These are phyloP conservation scores for Yamadazyma kitorensis DNA, from an alignment of 805 yeast genomes.

Conservation along the genomic window DNA sequence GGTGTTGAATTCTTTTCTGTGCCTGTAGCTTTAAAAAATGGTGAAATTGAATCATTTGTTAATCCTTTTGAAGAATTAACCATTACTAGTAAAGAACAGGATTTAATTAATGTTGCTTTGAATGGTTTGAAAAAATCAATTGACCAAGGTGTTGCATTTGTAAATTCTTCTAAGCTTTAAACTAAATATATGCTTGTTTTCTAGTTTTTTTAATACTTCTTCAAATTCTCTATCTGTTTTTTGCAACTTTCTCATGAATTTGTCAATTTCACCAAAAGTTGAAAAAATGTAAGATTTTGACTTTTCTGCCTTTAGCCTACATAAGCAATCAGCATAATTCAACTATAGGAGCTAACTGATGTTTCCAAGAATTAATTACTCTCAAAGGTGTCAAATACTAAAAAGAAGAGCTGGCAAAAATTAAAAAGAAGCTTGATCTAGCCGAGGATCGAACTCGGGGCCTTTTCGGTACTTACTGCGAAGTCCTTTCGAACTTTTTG, in stretches of 20 bases:
- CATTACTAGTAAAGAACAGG: conserved; percentile 28
- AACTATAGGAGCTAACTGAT: no score
- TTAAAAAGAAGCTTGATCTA: conserved; percentile 28
- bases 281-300: no score
- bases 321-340: no score
- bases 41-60: conserved; percentile 34
- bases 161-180: conserved; percentile 15
- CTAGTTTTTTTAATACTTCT: no score
- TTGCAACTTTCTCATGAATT: no score
- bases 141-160: conserved; percentile 40
- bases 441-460: conserved; percentile 47
- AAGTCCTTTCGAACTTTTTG: conserved; percentile 14
- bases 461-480: conserved; percentile 39
- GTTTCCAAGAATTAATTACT: no score
- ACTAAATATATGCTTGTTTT: no score
- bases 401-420: no score
- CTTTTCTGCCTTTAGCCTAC: no score
- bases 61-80: conserved; percentile 32
- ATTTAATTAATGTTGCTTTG: conserved; percentile 36
- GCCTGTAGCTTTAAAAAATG: conserved; percentile 42
- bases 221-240: no score
- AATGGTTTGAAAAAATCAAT: conserved; percentile 39
- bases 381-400: no score
- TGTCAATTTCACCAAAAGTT: no score
- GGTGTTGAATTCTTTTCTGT: conserved; percentile 47